Base-by-base conservation (phyloP, 1,284 basidiomycete genomes). In the Cerioporus squamosus region DNA sequence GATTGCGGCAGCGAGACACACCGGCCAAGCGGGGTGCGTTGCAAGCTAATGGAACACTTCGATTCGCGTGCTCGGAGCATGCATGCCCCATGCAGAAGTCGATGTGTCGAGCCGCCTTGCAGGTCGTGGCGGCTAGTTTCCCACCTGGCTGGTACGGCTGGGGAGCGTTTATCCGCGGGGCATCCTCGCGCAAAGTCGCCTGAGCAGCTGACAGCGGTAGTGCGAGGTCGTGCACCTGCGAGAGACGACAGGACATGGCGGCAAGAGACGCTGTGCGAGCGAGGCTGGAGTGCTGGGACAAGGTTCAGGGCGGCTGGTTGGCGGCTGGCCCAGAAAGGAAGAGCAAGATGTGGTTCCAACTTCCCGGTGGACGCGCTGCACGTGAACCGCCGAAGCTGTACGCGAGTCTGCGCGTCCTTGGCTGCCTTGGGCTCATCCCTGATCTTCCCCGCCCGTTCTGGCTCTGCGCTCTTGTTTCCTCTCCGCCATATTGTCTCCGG, bases 81-180 rank as follows among this genome's bases (percentile, higher is more conserved):
- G 60, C 44, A 59, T 64, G 53, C 63, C 63, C n/a, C 55, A 64
- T 58, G 44, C 45, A 59, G 58, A 46, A 44, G 45, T 23, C 22
- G 44, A 40, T 55, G 60, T 57, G 50, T 48, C 46, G 44, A 55
- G 44, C 47, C 55, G 58, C 54, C 42, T 44, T 18, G 53, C 23
- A 48, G 43, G 45, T 52, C 23, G n/a, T 44, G 57, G 51, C 38
- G 59, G 52, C 54, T 43, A 44, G 42, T 57, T 42, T 59, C 57
- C 60, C 57, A 57, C 45, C 55, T 55, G 54, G 23, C 26, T 39
- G 51, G 54, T 38, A 43, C 38, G 38, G 49, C 38, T 24, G 15
- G 24, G 14, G 29, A 47, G 45, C 53, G 60, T 53, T 52, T 53
- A 59, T 62, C 53, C 43, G 56, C 51, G 51, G 57, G 50, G 52